Conservation (phyloP, 805 yeast species). For the Metschnikowia lunata region DNA sequence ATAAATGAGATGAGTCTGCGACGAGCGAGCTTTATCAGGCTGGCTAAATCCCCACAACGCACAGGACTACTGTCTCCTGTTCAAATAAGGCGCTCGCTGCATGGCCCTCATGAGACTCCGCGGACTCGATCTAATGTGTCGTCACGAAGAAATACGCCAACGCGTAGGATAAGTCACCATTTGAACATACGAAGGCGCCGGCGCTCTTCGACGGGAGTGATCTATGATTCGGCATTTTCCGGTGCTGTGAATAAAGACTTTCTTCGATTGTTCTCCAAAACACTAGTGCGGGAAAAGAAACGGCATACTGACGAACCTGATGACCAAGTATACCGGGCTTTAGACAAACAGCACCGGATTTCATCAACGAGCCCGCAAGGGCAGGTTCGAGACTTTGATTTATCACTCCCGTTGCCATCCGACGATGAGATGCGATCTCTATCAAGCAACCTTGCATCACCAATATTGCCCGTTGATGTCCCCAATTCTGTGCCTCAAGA, state of each 20-base stretch:
- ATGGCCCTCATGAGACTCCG: constrained; percentile 1
- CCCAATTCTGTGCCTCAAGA: not conserved
- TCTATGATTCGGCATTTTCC: constrained; percentile 27
- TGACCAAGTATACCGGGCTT: constrained; percentile 9
- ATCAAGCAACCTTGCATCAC: constrained; percentile 1
- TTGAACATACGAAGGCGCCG: constrained; percentile 14
- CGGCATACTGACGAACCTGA: constrained; percentile 12
- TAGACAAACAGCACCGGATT: constrained; percentile 12
- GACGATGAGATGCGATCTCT: constrained; percentile 12
- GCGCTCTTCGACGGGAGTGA: constrained; percentile 16
- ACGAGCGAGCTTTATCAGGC: constrained; percentile 1
- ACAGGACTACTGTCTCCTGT: not conserved
- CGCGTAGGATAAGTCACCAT: constrained; percentile 14
- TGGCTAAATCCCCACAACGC: not conserved
- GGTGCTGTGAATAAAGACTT: constrained; percentile 39
- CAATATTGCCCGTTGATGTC: not conserved
- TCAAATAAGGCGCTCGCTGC: not conserved
- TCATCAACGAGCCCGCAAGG: constrained; percentile 11
- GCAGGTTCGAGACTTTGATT: constrained; percentile 19
- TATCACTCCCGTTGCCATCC: constrained; percentile 28
- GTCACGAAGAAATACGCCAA: constrained; percentile 11
- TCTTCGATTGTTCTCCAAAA: constrained; percentile 31
- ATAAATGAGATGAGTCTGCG: constrained; percentile 12
- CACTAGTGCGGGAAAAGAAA: constrained; percentile 19
- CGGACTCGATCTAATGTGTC: constrained; percentile 2